Evolutionary conservation across 2,329 filamentous ascomycete genomes (phyloP).

Genomic region (Thelonectria discophora): DNA sequence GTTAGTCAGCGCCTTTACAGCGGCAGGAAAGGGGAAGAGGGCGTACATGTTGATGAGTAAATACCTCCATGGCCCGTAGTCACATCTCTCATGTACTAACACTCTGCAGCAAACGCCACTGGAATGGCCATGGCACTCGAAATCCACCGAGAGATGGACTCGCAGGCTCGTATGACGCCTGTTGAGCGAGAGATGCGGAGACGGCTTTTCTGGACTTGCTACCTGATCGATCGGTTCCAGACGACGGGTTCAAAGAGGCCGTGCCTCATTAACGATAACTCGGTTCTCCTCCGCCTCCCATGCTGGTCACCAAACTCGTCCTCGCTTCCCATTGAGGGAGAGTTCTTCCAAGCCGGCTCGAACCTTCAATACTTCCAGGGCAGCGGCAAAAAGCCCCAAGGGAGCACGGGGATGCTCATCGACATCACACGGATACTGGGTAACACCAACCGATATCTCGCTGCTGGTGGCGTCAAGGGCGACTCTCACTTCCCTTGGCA

Average conservation of each 20-base stretch:
- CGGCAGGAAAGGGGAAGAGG: slow-evolving; percentile 82
- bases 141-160: slow-evolving; percentile 78
- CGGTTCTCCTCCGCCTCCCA: slow-evolving; percentile 77
- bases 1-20: slow-evolving; percentile 78
- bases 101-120: slow-evolving; percentile 70
- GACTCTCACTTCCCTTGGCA: slow-evolving; percentile 95
- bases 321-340: slow-evolving; percentile 74
- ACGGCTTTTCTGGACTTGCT: slow-evolving; percentile 89
- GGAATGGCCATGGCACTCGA: slow-evolving; percentile 87
- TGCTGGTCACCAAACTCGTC: slow-evolving; percentile 73
- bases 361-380: slow-evolving; percentile 78
- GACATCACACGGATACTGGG: slow-evolving; percentile 86
- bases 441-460: slow-evolving; percentile 83
- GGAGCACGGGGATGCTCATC: slow-evolving; percentile 82
- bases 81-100: slow-evolving; percentile 45
- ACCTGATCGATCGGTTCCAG: slow-evolving; percentile 84
- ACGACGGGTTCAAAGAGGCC: slow-evolving; percentile 84
- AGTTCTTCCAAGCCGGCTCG: slow-evolving; percentile 82
- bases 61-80: slow-evolving; percentile 21
- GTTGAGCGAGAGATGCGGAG: slow-evolving; percentile 79
- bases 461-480: slow-evolving; percentile 85
- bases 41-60: slow-evolving; percentile 86
- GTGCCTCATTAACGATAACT: slow-evolving; percentile 80
- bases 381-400: slow-evolving; percentile 74
- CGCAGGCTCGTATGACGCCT: slow-evolving; percentile 67